These are phyloP conservation scores for Trypanosoma theileri DNA, from an alignment of 208 protist species.

Conservation along the genomic window DNA sequence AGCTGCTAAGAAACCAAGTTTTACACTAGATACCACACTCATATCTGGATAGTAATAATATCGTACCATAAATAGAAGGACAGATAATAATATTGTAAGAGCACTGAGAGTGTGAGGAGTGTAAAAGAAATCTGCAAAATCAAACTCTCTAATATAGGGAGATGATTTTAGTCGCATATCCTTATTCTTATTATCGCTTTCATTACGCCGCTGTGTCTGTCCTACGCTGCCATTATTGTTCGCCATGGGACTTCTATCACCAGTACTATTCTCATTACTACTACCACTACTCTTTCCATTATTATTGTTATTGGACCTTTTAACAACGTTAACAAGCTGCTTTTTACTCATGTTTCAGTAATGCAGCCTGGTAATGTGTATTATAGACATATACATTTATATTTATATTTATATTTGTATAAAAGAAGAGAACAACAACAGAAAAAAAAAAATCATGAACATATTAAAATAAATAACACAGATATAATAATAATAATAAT, in stretches of 20 bases:
- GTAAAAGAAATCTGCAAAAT: slow-evolving; percentile 42
- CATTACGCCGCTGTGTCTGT: neutral
- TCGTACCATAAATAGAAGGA: slow-evolving; percentile 53
- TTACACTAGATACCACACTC: slow-evolving; percentile 48
- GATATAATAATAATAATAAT: too few relatives aligned
- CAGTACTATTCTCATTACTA: neutral
- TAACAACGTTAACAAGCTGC: neutral
- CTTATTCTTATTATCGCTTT: neutral
- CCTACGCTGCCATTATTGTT: too few relatives aligned
- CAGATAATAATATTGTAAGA: slow-evolving; percentile 45
- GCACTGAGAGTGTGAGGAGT: slow-evolving; percentile 65
- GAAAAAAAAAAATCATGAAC: too few relatives aligned
- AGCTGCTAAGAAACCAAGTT: slow-evolving; percentile 68
- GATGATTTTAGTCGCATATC: neutral
- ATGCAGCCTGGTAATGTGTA: too few relatives aligned
- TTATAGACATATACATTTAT: too few relatives aligned
- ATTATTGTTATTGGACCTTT: neutral
- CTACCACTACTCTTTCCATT: slow-evolving; percentile 3
- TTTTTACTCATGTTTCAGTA: neutral
- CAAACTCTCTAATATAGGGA: slow-evolving; percentile 22
- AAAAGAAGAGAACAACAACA: too few relatives aligned
- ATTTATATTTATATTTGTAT: too few relatives aligned
- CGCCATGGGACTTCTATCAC: too few relatives aligned
- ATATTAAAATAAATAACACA: too few relatives aligned
- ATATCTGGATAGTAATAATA: slow-evolving; percentile 60